Base-by-base conservation (phyloP, 805 yeast genomes). In the Lachancea meyersii region DNA sequence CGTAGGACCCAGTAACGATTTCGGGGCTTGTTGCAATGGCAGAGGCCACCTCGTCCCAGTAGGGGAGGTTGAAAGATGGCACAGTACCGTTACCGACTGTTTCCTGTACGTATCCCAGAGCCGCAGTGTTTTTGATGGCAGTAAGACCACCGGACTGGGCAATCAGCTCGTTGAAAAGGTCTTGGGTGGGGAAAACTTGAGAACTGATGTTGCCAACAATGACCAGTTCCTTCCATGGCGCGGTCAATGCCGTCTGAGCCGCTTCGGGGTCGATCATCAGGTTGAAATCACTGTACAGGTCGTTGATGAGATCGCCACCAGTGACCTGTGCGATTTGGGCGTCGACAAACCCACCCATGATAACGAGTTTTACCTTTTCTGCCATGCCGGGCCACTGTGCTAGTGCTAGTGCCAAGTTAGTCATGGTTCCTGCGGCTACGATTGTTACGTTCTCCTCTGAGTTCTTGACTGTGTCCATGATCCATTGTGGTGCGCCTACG, bases 291-390 rank as follows among this genome's bases (percentile, higher is more conserved):
- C 71, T 66, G 57, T 66, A 64, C 48, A 68, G 57, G 48, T 69
- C 72, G 37, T 62, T 58, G 18, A 63, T 54, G 33, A 61, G 57
- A 23, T 63, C 45, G 28, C 52, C 38, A 31, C 63, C 65, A 13
- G 54, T 49, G 24, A 64, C 68, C 38, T 63, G 65, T 3, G 65
- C 67, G 40, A 60, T 63, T 52, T 68, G 72, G 32, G 51, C 62
- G 53, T 70, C 74, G 40, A 67, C 57, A 51, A 65, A 70, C 17
- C 72, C 74, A 39, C 73, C 74, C 73, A 69, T 69, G 45, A 68
- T 58, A 53, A 60, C 67, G 38, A 69, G 51, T 24, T 60, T 69
- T 38, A 70, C 66, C 35, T 68, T 69, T 41, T 67, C 51, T 16
- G 66, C 64, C 45, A 70, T 45, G 21, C 57, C 49, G 33, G 73